Conservation (phyloP, 176 grass and related monocot genomes). For the Oryza rufipogon region DNA sequence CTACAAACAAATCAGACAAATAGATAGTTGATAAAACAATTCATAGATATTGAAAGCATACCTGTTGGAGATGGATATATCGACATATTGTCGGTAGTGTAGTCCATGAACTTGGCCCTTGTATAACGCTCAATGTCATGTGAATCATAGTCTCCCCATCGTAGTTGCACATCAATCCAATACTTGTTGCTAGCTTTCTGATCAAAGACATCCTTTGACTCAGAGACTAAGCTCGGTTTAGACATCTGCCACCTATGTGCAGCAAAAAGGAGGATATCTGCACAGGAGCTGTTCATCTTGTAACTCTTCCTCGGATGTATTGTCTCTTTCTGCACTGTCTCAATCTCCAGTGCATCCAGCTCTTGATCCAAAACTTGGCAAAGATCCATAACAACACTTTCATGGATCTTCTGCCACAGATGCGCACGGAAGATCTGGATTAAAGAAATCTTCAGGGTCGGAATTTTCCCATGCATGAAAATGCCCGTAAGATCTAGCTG, state of each 20-base stretch:
- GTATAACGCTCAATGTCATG: constrained; percentile 99
- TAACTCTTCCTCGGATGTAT: constrained; percentile 99
- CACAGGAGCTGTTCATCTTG: constrained; percentile 99
- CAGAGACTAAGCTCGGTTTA: constrained; percentile 93
- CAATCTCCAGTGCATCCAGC: constrained; percentile 95
- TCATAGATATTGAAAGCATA: constrained; percentile 45
- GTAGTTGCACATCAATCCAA: constrained; percentile 95
- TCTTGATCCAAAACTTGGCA: constrained; percentile 99
- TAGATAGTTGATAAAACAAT: neutral
- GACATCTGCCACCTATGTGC: constrained; percentile 99
- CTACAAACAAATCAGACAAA: constrained; percentile 12
- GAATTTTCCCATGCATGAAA: constrained; percentile 99
- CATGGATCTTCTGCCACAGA: constrained; percentile 99
- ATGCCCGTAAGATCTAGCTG: constrained; percentile 84
- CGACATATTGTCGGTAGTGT: constrained; percentile 99
- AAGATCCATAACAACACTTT: constrained; percentile 99
- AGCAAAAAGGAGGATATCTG: constrained; percentile 96
- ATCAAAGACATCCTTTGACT: constrained; percentile 97
- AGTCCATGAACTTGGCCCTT: constrained; percentile 98
- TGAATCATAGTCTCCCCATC: constrained; percentile 98
- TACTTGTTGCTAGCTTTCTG: constrained; percentile 99
- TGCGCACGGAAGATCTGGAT: constrained; percentile 99
- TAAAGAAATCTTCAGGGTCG: constrained; percentile 92
- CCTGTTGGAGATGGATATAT: constrained; percentile 98
- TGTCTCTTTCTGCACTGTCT: constrained; percentile 98